phyloP scores from a whole-genome alignment of 495 filamentous ascomycete species.

The Lasiosphaeria ovina region DNA sequence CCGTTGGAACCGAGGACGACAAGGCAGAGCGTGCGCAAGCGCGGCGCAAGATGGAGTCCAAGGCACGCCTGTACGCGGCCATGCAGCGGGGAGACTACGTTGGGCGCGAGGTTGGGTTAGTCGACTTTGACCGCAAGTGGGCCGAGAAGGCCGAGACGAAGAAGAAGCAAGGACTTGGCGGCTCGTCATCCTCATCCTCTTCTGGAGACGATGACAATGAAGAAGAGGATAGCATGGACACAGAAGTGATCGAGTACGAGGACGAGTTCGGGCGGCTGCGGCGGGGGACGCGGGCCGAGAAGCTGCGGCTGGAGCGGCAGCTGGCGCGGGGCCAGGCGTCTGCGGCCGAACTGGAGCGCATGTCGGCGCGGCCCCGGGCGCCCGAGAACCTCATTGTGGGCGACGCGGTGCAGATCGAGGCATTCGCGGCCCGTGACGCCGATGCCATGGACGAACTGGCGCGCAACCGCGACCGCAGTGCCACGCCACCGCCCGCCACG shows the following conservation, averaged over 20 bases:
- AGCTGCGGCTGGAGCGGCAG: conserved; percentile 51
- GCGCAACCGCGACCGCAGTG: conserved; percentile 65
- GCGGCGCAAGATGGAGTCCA: conserved; percentile 79
- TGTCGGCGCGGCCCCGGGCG: conserved; percentile 53
- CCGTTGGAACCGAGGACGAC: conserved; percentile 45
- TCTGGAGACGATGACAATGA: conserved; percentile 42
- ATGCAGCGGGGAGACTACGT: conserved; percentile 75
- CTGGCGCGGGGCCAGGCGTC: conserved; percentile 43
- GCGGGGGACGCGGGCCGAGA: conserved; percentile 62
- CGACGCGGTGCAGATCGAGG: conserved; percentile 73
- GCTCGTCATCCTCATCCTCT: conserved; percentile 33
- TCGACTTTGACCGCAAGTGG: conserved; percentile 97
- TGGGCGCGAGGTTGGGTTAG: conserved; percentile 57
- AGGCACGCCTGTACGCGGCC: conserved; percentile 76
- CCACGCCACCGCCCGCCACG: conserved; percentile 70
- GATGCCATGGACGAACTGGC: conserved; percentile 71
- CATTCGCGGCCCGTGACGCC: conserved; percentile 69
- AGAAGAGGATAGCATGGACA: conserved; percentile 41
- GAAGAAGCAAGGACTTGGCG: conserved; percentile 26
- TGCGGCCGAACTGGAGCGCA: conserved; percentile 44
- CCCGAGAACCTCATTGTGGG: conserved; percentile 79
- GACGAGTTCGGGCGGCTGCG: conserved; percentile 88
- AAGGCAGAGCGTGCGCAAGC: conserved; percentile 53
- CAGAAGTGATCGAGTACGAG: conserved; percentile 72
- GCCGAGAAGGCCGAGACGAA: conserved; percentile 55